Evolutionary conservation across 768 basidiomycete species (phyloP).

Genomic region (Lanmaoa rubissima): DNA sequence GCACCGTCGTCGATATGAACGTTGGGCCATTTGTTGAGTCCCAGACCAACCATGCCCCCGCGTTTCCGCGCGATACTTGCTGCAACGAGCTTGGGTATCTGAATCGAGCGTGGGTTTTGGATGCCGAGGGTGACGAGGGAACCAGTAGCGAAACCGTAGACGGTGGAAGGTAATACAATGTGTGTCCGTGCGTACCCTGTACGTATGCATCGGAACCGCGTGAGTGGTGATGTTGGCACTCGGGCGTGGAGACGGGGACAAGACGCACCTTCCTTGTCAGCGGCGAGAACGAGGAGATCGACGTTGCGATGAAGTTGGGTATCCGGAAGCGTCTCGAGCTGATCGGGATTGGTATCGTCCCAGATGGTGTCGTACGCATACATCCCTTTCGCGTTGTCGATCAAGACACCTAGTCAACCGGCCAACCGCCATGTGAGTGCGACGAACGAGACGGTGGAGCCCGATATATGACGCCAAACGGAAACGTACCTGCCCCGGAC

Average conservation of each 20-base stretch:
- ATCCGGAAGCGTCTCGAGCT: slow-evolving; percentile 43
- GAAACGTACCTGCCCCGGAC: slow-evolving; percentile 47
- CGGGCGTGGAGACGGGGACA: background rate
- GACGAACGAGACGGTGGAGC: no score
- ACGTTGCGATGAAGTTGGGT: slow-evolving; percentile 47
- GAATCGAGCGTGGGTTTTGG: slow-evolving; percentile 50
- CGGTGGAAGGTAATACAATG: slow-evolving; percentile 52
- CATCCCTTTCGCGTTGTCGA: slow-evolving; percentile 44
- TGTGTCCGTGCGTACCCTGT: slow-evolving; percentile 19
- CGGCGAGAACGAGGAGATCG: slow-evolving; percentile 45
- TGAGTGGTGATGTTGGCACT: background rate
- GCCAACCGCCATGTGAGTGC: background rate
- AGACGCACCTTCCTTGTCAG: slow-evolving; percentile 32
- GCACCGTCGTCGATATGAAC: slow-evolving; percentile 49
- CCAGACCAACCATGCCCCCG: slow-evolving; percentile 56
- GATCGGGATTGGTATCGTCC: slow-evolving; percentile 44
- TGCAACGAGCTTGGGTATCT: slow-evolving; percentile 49
- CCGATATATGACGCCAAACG: background rate
- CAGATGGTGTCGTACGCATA: slow-evolving; percentile 40
- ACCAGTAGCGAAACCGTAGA: slow-evolving; percentile 53
- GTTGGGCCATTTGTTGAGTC: slow-evolving; percentile 59
- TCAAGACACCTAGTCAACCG: slow-evolving; percentile 35
- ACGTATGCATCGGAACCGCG: background rate
- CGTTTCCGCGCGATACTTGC: slow-evolving; percentile 44
- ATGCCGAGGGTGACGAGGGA: slow-evolving; percentile 41